A percentile compares a stretch with the other conserved stretches of the same genome.
phyloP scores from a whole-genome alignment of 768 basidiomycete genomes.

The Gymnopilus dilepis region DNA sequence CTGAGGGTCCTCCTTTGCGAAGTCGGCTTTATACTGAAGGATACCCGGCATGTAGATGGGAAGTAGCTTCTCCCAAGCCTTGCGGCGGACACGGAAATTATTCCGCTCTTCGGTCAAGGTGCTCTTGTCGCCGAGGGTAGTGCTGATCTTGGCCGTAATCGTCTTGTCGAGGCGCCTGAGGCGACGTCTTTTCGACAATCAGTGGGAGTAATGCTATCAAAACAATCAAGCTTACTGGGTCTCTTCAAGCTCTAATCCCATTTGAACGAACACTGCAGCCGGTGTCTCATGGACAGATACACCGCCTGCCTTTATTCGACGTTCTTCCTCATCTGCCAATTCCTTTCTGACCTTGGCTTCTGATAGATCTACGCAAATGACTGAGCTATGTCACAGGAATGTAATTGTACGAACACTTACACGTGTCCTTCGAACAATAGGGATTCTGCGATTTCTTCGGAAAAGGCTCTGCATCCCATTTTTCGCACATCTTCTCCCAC shows the following conservation, averaged over 20 bases:
- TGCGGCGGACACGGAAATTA: constrained; percentile 8
- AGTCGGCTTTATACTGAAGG: constrained; percentile 6
- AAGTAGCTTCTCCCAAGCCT: constrained; percentile 19
- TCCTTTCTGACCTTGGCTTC: constrained; percentile 11
- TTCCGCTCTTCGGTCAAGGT: constrained; percentile 16
- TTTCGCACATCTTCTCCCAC: constrained; percentile 22
- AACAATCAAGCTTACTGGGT: constrained; percentile 20
- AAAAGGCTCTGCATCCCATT: constrained; percentile 16
- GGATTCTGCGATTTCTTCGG: constrained; percentile 24
- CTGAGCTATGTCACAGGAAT: too few species aligned
- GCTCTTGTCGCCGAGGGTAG: background rate
- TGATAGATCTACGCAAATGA: background rate
- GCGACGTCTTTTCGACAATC: background rate
- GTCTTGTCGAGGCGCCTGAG: background rate
- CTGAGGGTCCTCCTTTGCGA: too few species aligned
- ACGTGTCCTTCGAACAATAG: constrained; percentile 1
- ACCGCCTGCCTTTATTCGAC: background rate
- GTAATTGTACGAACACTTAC: background rate
- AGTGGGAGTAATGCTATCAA: too few species aligned
- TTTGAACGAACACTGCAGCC: constrained; percentile 15
- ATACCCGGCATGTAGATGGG: too few species aligned
- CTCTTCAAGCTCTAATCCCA: constrained; percentile 25
- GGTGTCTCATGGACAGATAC: constrained; percentile 15
- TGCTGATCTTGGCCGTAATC: background rate
- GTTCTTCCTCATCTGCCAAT: constrained; percentile 2